A percentile compares a stretch with the other conserved stretches of the same genome.
Evolutionary conservation across 192 early-diverging fungal species (phyloP).

Genomic region (Dimargaris cristalligena): DNA sequence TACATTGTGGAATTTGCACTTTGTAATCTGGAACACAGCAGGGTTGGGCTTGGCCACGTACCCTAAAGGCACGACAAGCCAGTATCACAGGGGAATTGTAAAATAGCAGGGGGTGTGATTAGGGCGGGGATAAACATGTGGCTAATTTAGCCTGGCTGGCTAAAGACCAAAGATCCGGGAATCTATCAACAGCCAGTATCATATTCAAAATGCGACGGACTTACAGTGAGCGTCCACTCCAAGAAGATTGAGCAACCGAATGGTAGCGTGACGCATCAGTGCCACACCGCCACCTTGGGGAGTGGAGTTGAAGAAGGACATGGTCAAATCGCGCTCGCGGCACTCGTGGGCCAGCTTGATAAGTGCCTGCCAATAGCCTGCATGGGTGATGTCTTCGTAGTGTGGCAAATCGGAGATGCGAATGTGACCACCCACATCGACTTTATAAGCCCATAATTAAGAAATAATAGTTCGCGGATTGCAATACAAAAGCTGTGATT

Average conservation of each 20-base stretch:
- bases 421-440: conserved; percentile 58
- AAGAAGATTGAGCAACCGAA: conserved; percentile 49
- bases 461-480: neutral
- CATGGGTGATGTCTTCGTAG: conserved; percentile 42
- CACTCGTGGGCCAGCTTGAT: conserved; percentile 33
- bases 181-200: no score
- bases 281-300: conserved; percentile 79
- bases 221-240: conserved; percentile 50
- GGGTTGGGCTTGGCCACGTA: conserved; percentile 69
- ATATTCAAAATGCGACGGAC: no score
- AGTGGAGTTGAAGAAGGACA: conserved; percentile 66
- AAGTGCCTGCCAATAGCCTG: conserved; percentile 50
- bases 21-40: conserved; percentile 74
- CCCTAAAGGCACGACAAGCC: no score
- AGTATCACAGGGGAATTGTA: no score
- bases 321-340: conserved; percentile 35
- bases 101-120: no score
- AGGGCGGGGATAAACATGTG: no score
- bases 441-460: conserved; percentile 19
- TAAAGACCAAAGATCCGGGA: no score
- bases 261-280: conserved; percentile 70
- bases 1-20: conserved; percentile 77
- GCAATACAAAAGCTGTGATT: neutral
- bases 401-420: conserved; percentile 43
- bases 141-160: no score